Conservation (phyloP, 1,284 basidiomycete genomes). For the Mrakiaceae sp. region DNA sequence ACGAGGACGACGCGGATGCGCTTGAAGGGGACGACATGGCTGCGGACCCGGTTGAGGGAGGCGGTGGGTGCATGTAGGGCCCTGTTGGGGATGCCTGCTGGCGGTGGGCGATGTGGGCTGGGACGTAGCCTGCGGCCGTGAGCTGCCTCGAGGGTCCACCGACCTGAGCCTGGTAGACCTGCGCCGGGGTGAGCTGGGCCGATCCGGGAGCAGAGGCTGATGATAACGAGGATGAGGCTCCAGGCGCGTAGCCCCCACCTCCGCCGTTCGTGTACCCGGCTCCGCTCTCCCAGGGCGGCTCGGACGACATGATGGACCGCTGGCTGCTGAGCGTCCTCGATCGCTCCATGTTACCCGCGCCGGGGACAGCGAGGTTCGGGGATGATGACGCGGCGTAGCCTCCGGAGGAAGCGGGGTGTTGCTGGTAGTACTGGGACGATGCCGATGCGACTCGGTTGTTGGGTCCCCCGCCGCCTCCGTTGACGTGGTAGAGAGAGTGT, state of each 20-base stretch:
- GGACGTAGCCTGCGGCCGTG: not conserved
- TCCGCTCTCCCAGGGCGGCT: too few relatives aligned
- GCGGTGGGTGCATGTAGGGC: not conserved
- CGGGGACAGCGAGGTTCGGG: constrained; percentile 1
- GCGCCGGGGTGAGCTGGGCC: constrained; percentile 55
- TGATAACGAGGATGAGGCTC: too few relatives aligned
- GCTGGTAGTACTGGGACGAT: not conserved
- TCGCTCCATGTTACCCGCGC: not conserved
- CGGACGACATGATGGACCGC: not conserved
- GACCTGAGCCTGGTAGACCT: constrained; percentile 64
- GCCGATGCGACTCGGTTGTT: not conserved
- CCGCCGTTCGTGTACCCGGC: too few relatives aligned
- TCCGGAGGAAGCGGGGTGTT: not conserved
- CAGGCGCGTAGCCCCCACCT: too few relatives aligned
- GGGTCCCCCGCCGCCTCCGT: not conserved
- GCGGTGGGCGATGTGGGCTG: not conserved
- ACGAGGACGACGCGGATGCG: constrained; percentile 3
- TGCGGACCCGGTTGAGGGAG: not conserved
- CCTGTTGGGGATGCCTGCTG: not conserved
- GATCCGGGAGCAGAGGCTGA: not conserved
- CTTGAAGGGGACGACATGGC: not conserved
- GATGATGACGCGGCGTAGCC: not conserved
- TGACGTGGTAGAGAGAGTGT: not conserved
- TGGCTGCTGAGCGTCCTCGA: constrained; percentile 6
- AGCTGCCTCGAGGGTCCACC: constrained; percentile 6